phyloP scores from a whole-genome alignment of 352 stramenopile species.

The Peronosclerospora sorghi region DNA sequence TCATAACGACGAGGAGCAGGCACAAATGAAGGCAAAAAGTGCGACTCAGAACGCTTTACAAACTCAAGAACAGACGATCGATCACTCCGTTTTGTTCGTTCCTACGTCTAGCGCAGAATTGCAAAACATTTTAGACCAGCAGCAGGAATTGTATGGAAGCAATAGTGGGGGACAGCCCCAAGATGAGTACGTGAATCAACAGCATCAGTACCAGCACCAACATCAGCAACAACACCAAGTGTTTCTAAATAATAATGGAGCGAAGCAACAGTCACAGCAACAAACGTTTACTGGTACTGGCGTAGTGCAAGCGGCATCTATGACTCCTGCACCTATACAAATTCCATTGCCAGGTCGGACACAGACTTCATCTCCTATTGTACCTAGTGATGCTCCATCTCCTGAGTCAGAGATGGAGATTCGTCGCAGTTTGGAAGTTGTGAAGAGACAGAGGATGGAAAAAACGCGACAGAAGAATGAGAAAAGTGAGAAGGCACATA shows the following conservation, averaged over 20 bases:
- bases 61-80: constrained; percentile 4
- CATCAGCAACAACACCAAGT: not conserved
- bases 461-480: constrained; percentile 1
- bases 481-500: not conserved
- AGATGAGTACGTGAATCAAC: not conserved
- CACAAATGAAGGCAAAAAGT: not conserved
- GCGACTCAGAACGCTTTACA: not conserved
- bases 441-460: constrained; percentile 8
- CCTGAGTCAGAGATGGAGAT: constrained; percentile 5
- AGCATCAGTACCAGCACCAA: not conserved
- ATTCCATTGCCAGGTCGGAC: not conserved
- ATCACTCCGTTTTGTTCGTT: constrained; percentile 13
- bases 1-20: constrained; percentile 13
- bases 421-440: constrained; percentile 3
- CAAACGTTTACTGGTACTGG: constrained; percentile 7
- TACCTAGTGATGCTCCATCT: not conserved
- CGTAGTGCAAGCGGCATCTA: constrained; percentile 6
- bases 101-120: constrained; percentile 11
- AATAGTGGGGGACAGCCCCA: not conserved
- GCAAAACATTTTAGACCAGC: constrained; percentile 14
- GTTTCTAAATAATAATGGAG: not conserved
- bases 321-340: constrained; percentile 4
- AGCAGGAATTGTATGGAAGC: constrained; percentile 1
- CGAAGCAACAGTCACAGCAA: constrained; percentile 7
- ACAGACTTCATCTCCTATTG: not conserved